A percentile compares a stretch with the other conserved stretches of the same genome.
Conservation (phyloP, 768 basidiomycete genomes). For the Russula earlei region DNA sequence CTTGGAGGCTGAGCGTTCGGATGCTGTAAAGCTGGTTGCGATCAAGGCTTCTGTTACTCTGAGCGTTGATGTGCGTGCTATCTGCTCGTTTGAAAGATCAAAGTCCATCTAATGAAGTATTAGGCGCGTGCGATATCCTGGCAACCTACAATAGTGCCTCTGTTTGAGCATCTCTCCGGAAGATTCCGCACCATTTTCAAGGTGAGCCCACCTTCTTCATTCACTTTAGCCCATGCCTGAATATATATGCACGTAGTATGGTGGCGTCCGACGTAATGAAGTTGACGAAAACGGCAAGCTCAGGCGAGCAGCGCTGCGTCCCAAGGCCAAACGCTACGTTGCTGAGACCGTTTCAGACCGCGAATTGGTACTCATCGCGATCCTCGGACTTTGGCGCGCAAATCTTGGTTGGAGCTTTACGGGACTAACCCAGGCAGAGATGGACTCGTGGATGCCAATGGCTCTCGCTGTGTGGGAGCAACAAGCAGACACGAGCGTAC, state of each 20-base stretch:
- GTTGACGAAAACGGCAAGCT: slow-evolving; percentile 46
- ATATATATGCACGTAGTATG: slow-evolving; percentile 29
- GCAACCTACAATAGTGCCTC: slow-evolving; percentile 44
- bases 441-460: slow-evolving; percentile 39
- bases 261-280: slow-evolving; percentile 49
- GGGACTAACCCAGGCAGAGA: slow-evolving; percentile 32
- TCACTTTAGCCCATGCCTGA: not conserved
- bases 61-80: slow-evolving; percentile 47
- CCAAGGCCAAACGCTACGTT: slow-evolving; percentile 49
- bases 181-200: slow-evolving; percentile 49
- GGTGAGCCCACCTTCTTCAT: slow-evolving; percentile 29
- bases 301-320: slow-evolving; percentile 45
- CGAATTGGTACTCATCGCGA: slow-evolving; percentile 59
- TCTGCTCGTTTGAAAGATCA: not conserved
- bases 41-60: slow-evolving; percentile 66
- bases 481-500: slow-evolving; percentile 53
- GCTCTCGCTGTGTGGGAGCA: slow-evolving; percentile 51
- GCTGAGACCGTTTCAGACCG: slow-evolving; percentile 55
- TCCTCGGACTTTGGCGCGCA: slow-evolving; percentile 61
- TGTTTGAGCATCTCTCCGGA: slow-evolving; percentile 36
- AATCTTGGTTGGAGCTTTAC: slow-evolving; percentile 46
- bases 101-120: not conserved
- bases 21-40: slow-evolving; percentile 70
- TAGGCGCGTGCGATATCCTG: slow-evolving; percentile 47
- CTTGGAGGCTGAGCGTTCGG: slow-evolving; percentile 67